Base-by-base conservation (phyloP, 768 basidiomycete species). In the Nevesoporus exiguus region DNA sequence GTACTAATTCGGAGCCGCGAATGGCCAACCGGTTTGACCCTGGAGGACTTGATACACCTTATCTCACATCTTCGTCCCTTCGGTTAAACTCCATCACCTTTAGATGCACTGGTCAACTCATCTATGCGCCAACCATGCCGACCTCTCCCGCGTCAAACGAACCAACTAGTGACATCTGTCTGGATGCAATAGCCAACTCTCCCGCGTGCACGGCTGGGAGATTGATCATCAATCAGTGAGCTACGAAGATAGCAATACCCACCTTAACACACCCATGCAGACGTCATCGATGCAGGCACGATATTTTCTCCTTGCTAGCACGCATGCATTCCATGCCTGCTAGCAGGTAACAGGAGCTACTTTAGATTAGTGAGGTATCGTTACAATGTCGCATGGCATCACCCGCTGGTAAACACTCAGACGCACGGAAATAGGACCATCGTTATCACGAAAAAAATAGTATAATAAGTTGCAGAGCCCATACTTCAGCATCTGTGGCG, bases 21-120 rank as follows among this genome's bases (percentile, higher is more conserved):
- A 84, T 57, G 83, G 83, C 45, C 80, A 83, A n/a, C n/a, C n/a
- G n/a, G 61, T 70, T 85, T 22, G 76, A 73, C 7, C 82, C 84
- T 54, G 83, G 83, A 45, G 75, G 75, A 7, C 69, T 73, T n/a
- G 83, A 84, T 57, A 57, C 56, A 5, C 61, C 68, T 19, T 9
- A 0, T 30, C 31, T 41, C 36, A 37, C 14, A 1, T 1, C 42
- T 3, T 27, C 24, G 43, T 42, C n/a, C 49, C n/a, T 27, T 7
- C 25, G n/a, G 19, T 37, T 30, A 15, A 33, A 29, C 19, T 24
- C 37, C 13, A 42, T 44, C 31, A 27, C 40, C 19, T 13, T 46
- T 37, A 73, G 73, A 59, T 68, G 63, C 50, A 71, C 63, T 17
- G 70, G 75, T 3, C 49, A 65, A 3, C 59, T 79, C 51, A 66